Conservation (phyloP, 1,284 basidiomycete species). For the Ustilago loliicola region DNA sequence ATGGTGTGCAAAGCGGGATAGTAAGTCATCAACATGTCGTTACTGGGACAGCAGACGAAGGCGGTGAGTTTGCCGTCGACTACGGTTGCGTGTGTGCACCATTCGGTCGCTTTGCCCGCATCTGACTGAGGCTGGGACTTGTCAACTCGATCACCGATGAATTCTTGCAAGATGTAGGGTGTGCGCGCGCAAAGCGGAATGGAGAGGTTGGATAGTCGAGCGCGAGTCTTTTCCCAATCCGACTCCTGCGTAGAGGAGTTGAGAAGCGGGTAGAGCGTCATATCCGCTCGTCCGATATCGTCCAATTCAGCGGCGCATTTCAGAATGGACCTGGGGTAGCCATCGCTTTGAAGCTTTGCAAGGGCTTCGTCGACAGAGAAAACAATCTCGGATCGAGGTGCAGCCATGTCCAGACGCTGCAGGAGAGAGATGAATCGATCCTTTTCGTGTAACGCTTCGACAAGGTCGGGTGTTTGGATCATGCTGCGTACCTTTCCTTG, state of each 20-base stretch:
- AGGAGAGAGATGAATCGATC: conserved; percentile 69
- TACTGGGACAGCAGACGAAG: conserved; percentile 72
- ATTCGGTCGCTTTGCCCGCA: conserved; percentile 63
- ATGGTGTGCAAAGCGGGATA: conserved; percentile 66
- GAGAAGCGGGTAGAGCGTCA: conserved; percentile 71
- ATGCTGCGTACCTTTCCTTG: conserved; percentile 63
- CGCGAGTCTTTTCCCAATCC: conserved; percentile 51
- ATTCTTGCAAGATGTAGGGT: conserved; percentile 68
- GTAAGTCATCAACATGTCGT: conserved; percentile 73
- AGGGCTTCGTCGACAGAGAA: conserved; percentile 69
- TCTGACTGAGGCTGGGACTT: conserved; percentile 2
- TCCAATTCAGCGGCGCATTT: conserved; percentile 71
- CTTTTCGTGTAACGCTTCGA: conserved; percentile 72
- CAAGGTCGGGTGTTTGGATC: conserved; percentile 71
- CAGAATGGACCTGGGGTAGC: conserved; percentile 56
- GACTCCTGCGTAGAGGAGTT: conserved; percentile 12
- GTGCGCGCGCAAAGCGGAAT: conserved; percentile 56
- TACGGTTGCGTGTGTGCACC: conserved; percentile 72
- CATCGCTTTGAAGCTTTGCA: conserved; percentile 54
- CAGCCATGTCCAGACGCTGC: conserved; percentile 68
- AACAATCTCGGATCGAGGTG: conserved; percentile 69
- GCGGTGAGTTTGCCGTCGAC: conserved; percentile 71
- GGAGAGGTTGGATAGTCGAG: conserved; percentile 36
- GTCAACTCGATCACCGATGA: conserved; percentile 63
- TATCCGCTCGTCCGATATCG: conserved; percentile 71